phyloP scores from a whole-genome alignment of 1,139 yeast genomes.

The Zygoascus meyerae region DNA sequence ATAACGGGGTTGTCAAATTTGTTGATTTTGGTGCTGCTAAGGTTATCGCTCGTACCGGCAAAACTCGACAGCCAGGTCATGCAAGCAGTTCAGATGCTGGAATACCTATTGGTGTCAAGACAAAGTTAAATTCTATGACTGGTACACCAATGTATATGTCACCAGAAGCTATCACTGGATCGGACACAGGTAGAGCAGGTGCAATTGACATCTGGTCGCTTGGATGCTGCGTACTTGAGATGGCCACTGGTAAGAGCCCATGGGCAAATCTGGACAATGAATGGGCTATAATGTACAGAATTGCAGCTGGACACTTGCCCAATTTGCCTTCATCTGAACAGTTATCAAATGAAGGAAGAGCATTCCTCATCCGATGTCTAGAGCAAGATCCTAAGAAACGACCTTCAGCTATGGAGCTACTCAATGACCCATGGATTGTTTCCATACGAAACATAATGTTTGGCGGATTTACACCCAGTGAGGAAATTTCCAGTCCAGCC shows the following conservation, averaged over 20 bases:
- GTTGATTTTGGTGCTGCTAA: conserved; percentile 98
- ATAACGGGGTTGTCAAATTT: conserved; percentile 87
- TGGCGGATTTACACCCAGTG: conserved; percentile 13
- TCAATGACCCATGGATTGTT: conserved; percentile 79
- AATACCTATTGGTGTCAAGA: conserved; percentile 21
- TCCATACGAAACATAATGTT: conserved; percentile 20
- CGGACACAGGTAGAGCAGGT: conserved; percentile 58
- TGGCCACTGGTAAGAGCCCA: conserved; percentile 59
- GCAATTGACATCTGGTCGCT: conserved; percentile 61
- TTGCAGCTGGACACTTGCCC: conserved; percentile 93
- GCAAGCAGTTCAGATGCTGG: conserved; percentile 14
- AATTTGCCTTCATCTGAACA: conserved; percentile 77
- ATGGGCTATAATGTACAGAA: conserved; percentile 98
- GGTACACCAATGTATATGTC: conserved; percentile 99
- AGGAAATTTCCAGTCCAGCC: conserved; percentile 2
- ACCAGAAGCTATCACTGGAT: conserved; percentile 90
- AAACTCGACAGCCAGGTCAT: conserved; percentile 33
- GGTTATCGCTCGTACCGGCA: conserved; percentile 71
- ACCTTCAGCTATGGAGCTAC: conserved; percentile 75
- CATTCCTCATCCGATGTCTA: conserved; percentile 68
- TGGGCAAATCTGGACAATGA: conserved; percentile 87
- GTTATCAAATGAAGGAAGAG: conserved; percentile 64
- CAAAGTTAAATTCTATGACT: conserved; percentile 53
- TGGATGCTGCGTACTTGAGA: conserved; percentile 93
- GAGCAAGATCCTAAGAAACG: conserved; percentile 78